Percentiles rank a stretch among this genome's conserved stretches.
phyloP scores from a whole-genome alignment of 768 basidiomycete species.

The Pleurotus giganteus region DNA sequence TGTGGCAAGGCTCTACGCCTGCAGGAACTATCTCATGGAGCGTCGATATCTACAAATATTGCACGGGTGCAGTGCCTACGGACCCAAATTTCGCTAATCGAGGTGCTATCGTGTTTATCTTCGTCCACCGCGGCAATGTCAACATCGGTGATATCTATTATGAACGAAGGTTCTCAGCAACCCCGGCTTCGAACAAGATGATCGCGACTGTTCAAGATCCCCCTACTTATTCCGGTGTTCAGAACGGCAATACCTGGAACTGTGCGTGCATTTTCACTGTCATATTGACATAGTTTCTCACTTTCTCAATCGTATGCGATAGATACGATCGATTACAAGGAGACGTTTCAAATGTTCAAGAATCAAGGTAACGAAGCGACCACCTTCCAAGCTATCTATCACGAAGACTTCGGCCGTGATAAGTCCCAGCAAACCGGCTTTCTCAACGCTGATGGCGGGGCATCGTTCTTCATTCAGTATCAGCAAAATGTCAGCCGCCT shows the following conservation, averaged over 20 bases:
- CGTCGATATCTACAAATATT: not conserved
- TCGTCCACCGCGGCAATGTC: not conserved
- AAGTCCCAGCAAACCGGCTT: not conserved
- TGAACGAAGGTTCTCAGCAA: not conserved
- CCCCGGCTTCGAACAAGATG: not conserved
- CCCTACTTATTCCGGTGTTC: not conserved
- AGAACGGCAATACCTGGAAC: not conserved
- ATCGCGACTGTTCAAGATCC: not conserved
- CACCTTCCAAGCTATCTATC: not conserved
- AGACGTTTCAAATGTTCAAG: not conserved
- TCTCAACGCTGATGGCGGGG: not conserved
- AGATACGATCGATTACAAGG: not conserved
- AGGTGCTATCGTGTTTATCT: not conserved
- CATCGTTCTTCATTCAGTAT: not conserved
- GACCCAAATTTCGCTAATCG: not conserved
- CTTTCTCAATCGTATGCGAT: not conserved
- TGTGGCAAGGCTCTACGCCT: not conserved
- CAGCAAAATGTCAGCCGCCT: not conserved
- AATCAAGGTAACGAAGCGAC: not conserved
- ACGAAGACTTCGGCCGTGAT: not conserved
- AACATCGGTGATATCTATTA: not conserved
- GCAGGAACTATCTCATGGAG: not conserved
- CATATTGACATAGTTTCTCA: not conserved
- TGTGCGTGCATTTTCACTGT: not conserved
- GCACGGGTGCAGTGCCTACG: not conserved